Evolutionary conservation across 2,329 filamentous ascomycete genomes (phyloP).

Genomic region (Lanzia echinophila): DNA sequence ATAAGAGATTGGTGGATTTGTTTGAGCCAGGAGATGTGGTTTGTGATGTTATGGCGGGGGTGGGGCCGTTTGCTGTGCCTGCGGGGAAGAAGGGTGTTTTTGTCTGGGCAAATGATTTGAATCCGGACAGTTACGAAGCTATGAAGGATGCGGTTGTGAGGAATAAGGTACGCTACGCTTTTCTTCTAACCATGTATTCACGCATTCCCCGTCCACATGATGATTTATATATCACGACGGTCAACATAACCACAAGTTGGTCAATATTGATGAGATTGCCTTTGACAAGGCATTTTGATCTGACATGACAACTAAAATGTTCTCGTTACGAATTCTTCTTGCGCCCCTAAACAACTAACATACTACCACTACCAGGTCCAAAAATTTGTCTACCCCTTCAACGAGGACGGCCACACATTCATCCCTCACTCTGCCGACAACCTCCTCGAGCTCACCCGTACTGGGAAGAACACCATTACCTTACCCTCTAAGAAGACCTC

Average conservation of each 20-base stretch:
- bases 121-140: constrained; percentile 75
- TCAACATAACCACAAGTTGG: constrained; percentile 19
- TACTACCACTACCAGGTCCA: constrained; percentile 40
- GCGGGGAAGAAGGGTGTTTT: constrained; percentile 86
- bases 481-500: constrained; percentile 38
- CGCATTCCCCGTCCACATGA: constrained; percentile 6
- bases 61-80: constrained; percentile 90
- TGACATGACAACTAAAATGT: constrained; percentile 2
- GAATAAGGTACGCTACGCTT: constrained; percentile 62
- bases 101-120: constrained; percentile 95
- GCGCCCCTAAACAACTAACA: constrained; percentile 5
- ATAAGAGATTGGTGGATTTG: constrained; percentile 67
- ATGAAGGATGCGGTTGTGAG: constrained; percentile 62
- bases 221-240: constrained; percentile 20
- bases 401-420: constrained; percentile 75
- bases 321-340: too few relatives aligned
- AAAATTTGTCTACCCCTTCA: constrained; percentile 70
- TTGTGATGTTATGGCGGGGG: constrained; percentile 94
- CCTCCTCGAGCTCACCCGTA: constrained; percentile 43
- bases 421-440: constrained; percentile 63
- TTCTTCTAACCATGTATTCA: not conserved
- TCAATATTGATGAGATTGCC: constrained; percentile 14
- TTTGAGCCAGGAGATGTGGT: constrained; percentile 85
- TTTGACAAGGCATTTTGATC: constrained; percentile 17
- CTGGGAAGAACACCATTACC: constrained; percentile 47